Evolutionary conservation across 768 basidiomycete genomes (phyloP).

Genomic region (Ramaria sp.): DNA sequence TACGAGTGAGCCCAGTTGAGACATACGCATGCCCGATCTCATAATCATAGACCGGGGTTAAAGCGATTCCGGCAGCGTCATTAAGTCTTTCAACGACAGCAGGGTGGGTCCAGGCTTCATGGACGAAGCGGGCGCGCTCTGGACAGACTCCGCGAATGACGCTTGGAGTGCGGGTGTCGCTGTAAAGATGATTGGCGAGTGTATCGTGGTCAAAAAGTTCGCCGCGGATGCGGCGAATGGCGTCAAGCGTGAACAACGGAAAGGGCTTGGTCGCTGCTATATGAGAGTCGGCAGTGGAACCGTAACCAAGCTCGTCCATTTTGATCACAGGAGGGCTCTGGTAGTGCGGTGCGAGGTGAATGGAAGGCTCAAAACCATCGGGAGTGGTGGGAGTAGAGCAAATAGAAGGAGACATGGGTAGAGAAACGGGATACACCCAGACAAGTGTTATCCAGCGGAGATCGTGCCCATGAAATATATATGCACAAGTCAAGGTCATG

Average conservation of each 20-base stretch:
- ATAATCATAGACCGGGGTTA: conserved; percentile 5
- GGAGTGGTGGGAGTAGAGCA: background rate
- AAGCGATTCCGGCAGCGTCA: conserved; percentile 2
- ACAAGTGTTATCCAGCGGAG: background rate
- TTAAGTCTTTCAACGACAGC: background rate
- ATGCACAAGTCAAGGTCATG: background rate
- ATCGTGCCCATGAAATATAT: background rate
- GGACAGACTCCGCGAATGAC: conserved; percentile 6
- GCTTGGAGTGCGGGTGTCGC: conserved; percentile 2
- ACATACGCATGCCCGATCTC: conserved; percentile 10
- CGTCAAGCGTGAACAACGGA: conserved; percentile 7
- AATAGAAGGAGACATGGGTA: background rate
- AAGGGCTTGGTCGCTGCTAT: conserved; percentile 7
- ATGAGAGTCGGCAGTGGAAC: background rate
- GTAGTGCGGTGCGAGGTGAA: conserved; percentile 1
- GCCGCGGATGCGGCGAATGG: conserved; percentile 5
- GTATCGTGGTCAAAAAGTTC: conserved; percentile 6
- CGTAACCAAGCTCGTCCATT: conserved; percentile 4
- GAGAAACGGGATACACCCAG: background rate
- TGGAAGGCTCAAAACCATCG: background rate
- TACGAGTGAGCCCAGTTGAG: background rate
- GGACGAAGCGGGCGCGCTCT: conserved; percentile 1
- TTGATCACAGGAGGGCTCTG: background rate
- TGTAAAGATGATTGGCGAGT: conserved; percentile 6
- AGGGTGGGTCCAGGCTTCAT: conserved; percentile 7